Percentiles rank a stretch among this genome's conserved stretches.
Conservation (phyloP, 306 rosid species). For the Cucurbita maxima region DNA sequence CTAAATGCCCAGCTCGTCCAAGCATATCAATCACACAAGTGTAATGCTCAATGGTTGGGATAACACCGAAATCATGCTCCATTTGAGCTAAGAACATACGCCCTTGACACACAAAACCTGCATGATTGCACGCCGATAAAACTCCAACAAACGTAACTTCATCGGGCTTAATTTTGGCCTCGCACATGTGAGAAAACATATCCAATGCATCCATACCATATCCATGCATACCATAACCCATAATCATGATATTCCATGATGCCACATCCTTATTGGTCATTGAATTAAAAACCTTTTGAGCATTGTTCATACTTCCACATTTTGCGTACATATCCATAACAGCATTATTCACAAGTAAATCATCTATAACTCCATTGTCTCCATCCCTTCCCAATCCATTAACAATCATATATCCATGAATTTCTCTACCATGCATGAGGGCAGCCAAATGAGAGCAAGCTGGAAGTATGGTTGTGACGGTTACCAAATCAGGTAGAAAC, state of each 20-base stretch:
- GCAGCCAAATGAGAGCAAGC: conserved; percentile 75
- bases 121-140: conserved; percentile 66
- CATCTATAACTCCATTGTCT: conserved; percentile 7
- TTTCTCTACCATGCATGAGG: conserved; percentile 54
- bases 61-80: conserved; percentile 39
- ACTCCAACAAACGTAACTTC: conserved; percentile 58
- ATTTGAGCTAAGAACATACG: conserved; percentile 36
- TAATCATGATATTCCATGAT: conserved; percentile 83
- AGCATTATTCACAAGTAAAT: conserved; percentile 41
- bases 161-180: conserved; percentile 30
- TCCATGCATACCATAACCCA: conserved; percentile 74
- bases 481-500: conserved; percentile 59
- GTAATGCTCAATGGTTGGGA: conserved; percentile 73
- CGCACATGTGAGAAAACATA: conserved; percentile 36
- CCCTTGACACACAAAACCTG: conserved; percentile 58
- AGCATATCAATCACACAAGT: conserved; percentile 76
- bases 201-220: conserved; percentile 40
- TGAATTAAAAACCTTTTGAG: conserved; percentile 32
- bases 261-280: conserved; percentile 57
- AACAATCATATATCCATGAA: conserved; percentile 56
- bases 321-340: conserved; percentile 81
- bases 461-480: conserved; percentile 48
- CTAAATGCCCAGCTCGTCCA: conserved; percentile 53
- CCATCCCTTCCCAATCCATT: conserved; percentile 33
- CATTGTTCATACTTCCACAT: conserved; percentile 73